A percentile compares a stretch with the other conserved stretches of the same genome.
Evolutionary conservation across 2,329 filamentous ascomycete species (phyloP).

Genomic region (Claviceps digitariae): DNA sequence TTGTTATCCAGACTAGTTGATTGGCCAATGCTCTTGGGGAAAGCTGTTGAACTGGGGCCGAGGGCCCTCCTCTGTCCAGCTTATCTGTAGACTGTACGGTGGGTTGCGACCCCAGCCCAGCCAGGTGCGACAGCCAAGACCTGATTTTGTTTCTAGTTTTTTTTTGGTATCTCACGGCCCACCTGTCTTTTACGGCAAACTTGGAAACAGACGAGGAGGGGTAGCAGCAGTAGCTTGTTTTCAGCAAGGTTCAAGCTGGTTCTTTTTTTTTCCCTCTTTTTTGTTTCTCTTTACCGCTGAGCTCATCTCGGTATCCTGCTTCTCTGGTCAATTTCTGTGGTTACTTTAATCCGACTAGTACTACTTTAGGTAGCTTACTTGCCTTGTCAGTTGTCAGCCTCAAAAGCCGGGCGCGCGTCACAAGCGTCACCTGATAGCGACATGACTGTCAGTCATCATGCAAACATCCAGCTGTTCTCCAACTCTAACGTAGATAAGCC

Average conservation of each 20-base stretch:
- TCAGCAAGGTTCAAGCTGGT: neutral
- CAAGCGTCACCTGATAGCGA: neutral
- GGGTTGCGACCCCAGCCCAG: neutral
- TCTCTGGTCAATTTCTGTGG: neutral
- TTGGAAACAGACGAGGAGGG: neutral
- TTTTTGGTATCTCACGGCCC: conserved; percentile 1
- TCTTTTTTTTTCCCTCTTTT: neutral
- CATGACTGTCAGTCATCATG: neutral
- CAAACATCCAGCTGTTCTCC: no score
- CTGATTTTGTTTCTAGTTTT: neutral
- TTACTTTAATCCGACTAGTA: neutral
- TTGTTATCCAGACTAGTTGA: conserved; percentile 4
- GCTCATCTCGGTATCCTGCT: neutral
- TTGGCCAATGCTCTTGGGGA: conserved; percentile 2
- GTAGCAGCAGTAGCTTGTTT: neutral
- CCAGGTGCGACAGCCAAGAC: conserved; percentile 3
- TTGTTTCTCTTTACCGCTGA: neutral
- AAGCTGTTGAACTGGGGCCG: neutral
- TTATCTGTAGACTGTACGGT: neutral
- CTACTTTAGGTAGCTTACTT: no score
- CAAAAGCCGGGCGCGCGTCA: neutral
- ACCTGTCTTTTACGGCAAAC: neutral
- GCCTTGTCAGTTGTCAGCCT: neutral
- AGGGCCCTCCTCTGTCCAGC: neutral
- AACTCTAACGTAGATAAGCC: no score